Evolutionary conservation across 2,329 filamentous ascomycete species (phyloP).

Genomic region (Trichoderma sp.): DNA sequence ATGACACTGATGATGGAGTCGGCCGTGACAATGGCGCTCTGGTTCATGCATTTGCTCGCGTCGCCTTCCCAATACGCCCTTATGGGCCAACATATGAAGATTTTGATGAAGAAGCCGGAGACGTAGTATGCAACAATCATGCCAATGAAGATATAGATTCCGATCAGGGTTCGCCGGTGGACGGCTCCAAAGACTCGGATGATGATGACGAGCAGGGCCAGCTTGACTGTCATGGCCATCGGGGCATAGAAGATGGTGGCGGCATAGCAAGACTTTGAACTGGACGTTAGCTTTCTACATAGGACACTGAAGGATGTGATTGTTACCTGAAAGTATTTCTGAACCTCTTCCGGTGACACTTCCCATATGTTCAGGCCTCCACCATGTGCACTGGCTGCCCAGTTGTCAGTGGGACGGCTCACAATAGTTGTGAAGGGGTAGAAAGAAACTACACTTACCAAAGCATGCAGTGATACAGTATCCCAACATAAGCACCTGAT

Average conservation of each 20-base stretch:
- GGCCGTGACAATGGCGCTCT: constrained; percentile 32
- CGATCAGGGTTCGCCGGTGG: constrained; percentile 38
- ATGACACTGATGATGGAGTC: constrained; percentile 34
- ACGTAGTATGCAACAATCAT: constrained; percentile 41
- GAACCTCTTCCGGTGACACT: constrained; percentile 29
- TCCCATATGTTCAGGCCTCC: constrained; percentile 37
- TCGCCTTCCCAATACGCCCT: constrained; percentile 38
- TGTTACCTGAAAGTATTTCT: constrained; percentile 37
- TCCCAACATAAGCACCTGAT: constrained; percentile 29
- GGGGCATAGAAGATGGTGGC: constrained; percentile 45
- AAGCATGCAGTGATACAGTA: constrained; percentile 28
- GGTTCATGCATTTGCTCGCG: constrained; percentile 35
- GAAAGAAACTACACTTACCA: constrained; percentile 22
- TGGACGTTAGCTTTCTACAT: background rate
- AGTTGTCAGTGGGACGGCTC: background rate
- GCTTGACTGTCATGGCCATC: constrained; percentile 43
- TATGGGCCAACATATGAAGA: constrained; percentile 39
- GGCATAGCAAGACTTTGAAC: constrained; percentile 38
- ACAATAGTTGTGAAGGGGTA: background rate
- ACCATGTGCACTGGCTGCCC: constrained; percentile 30
- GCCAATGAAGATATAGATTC: constrained; percentile 38
- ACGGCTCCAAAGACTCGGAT: constrained; percentile 41
- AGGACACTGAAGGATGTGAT: background rate
- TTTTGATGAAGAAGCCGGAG: constrained; percentile 41
- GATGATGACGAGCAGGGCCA: constrained; percentile 43